Base-by-base conservation (phyloP, 75 land plant species). In the Sequoiadendron giganteum region DNA sequence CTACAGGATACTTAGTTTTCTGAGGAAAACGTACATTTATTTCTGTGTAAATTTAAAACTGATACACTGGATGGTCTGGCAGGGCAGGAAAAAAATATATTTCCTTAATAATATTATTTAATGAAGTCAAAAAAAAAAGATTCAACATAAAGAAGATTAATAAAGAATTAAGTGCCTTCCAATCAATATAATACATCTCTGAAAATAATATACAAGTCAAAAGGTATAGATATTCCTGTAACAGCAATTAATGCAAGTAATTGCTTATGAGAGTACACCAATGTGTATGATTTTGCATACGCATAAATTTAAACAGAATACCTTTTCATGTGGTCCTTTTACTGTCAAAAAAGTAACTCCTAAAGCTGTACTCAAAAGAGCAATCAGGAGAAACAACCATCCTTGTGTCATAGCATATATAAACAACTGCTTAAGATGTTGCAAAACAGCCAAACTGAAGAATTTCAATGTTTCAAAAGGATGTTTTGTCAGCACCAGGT, bases 291-390 rank as follows among this genome's bases (percentile, higher is more conserved):
- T 5, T 65, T 65, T 65, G n/a, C 70, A 65, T 65, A 65, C 21
- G 3, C 13, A 34, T 11, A 34, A 34, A 34, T 75, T 85, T 56
- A 5, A 30, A 83, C n/a, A 85, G 19, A 21, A 45, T 93, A 96
- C 98, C 98, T 95, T 90, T 38, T 92, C 95, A 89, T 97, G 95
- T 18, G 95, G 92, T 32, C 95, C 96, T 80, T 90, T 91, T 83
- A 93, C 86, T 14, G 87, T 87, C 48, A 89, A 43, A 76, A 96
- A 90, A 13, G 89, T 14, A 86, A 88, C 32, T 70, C 90, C 93
- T 86, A 84, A 7, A 83, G 87, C 90, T 14, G 81, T 75, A 10
- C 83, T 43, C 32, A 90, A 36, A 61, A 86, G 14, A 82, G 43
- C 40, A 14, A 87, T 78, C 48, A 92, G 76, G 86, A 94, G 48